phyloP scores from a whole-genome alignment of 305 asterid species.

The Plantago lanceolata region DNA sequence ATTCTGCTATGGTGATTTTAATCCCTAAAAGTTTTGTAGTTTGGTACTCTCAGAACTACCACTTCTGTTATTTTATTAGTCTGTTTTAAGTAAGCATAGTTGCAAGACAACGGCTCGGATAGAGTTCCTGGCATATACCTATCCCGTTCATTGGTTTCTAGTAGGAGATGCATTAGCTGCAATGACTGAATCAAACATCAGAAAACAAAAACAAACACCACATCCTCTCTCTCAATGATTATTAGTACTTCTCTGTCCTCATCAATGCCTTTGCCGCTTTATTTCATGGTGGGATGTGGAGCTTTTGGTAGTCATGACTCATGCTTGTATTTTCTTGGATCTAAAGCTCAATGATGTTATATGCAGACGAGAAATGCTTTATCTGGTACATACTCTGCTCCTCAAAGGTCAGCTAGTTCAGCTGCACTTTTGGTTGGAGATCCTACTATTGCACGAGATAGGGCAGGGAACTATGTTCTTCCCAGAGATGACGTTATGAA shows the following conservation, averaged over 20 bases:
- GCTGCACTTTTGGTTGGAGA: slow-evolving; percentile 99
- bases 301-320: slow-evolving; percentile 15
- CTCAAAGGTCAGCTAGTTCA: slow-evolving; percentile 98
- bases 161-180: not conserved
- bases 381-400: slow-evolving; percentile 98
- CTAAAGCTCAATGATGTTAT: slow-evolving; percentile 20
- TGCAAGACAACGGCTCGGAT: not conserved
- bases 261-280: not conserved
- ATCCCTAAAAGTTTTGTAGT: too few relatives aligned
- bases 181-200: not conserved
- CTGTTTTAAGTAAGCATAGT: not conserved
- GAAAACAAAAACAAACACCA: not conserved
- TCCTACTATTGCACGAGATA: slow-evolving; percentile 83
- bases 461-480: slow-evolving; percentile 97
- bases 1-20: too few relatives aligned
- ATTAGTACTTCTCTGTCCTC: slow-evolving; percentile 6
- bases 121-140: not conserved
- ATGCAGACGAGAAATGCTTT: slow-evolving; percentile 93
- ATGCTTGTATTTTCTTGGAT: slow-evolving; percentile 21
- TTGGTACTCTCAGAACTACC: too few relatives aligned
- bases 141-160: not conserved
- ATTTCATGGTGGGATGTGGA: slow-evolving; percentile 9
- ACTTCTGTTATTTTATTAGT: too few relatives aligned
- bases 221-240: not conserved
- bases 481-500: slow-evolving; percentile 98